phyloP scores from a whole-genome alignment of 2,329 filamentous ascomycete genomes.

The Fusarium robinianum region DNA sequence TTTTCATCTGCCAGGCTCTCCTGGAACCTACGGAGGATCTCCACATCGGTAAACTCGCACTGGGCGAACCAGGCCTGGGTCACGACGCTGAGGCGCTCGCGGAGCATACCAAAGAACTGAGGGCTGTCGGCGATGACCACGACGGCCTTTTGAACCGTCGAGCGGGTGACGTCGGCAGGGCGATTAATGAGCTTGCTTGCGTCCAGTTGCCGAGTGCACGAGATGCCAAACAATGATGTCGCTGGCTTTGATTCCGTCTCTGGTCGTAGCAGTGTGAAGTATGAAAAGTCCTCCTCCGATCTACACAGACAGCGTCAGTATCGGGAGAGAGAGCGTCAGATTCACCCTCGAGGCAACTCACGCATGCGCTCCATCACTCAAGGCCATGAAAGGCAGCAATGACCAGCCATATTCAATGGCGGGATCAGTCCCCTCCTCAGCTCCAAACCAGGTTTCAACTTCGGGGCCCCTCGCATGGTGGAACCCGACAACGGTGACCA shows the following conservation, averaged over 20 bases:
- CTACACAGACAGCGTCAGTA: no score
- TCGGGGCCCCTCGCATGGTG: conserved; percentile 89
- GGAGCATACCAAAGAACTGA: conserved; percentile 85
- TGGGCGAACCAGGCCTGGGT: conserved; percentile 97
- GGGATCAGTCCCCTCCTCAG: conserved; percentile 73
- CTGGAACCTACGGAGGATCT: conserved; percentile 89
- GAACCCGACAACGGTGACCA: conserved; percentile 82
- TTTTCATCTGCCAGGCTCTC: conserved; percentile 79
- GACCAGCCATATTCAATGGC: conserved; percentile 86
- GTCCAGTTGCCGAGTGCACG: conserved; percentile 91
- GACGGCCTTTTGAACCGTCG: conserved; percentile 96
- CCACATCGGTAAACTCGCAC: conserved; percentile 85
- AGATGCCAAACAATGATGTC: conserved; percentile 92
- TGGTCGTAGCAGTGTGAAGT: conserved; percentile 85
- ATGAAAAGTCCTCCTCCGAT: conserved; percentile 94
- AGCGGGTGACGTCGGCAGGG: conserved; percentile 89
- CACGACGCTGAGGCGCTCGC: conserved; percentile 86
- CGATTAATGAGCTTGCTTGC: conserved; percentile 75
- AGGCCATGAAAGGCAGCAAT: conserved; percentile 91
- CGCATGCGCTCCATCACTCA: conserved; percentile 95
- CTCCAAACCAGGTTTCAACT: conserved; percentile 89
- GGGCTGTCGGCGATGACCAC: conserved; percentile 93
- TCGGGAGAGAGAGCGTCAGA: no score
- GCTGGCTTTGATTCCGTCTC: conserved; percentile 58
- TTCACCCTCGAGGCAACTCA: conserved; percentile 60